A percentile compares a stretch with the other conserved stretches of the same genome.
Conservation (phyloP, 2,329 filamentous ascomycete genomes). For the Fusarium sacchari region DNA sequence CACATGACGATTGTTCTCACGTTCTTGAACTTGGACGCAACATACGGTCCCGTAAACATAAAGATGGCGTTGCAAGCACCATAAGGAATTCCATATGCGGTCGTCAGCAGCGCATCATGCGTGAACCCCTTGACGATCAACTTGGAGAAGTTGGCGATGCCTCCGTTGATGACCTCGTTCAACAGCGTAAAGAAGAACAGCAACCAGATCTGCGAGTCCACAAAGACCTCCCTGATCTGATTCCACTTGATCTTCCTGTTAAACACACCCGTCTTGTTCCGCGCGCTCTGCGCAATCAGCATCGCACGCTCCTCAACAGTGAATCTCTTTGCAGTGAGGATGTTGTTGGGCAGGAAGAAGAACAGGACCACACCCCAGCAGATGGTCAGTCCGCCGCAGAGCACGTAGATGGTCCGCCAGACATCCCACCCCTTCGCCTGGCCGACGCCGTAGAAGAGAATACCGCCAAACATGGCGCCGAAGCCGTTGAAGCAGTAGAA, state of each 20-base stretch:
- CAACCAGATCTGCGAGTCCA: conserved; percentile 63
- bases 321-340: conserved; percentile 49
- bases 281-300: conserved; percentile 70
- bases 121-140: conserved; percentile 61
- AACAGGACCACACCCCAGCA: conserved; percentile 59
- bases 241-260: conserved; percentile 60
- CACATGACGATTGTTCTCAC: conserved; percentile 63
- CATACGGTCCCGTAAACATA: conserved; percentile 62
- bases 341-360: conserved; percentile 58
- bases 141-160: conserved; percentile 67
- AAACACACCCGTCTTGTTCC: conserved; percentile 58
- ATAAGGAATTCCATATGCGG: conserved; percentile 63
- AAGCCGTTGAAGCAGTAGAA: conserved; percentile 57
- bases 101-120: conserved; percentile 51
- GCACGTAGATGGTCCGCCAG: conserved; percentile 65
- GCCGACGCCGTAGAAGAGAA: conserved; percentile 63
- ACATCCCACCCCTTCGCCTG: conserved; percentile 57
- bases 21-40: conserved; percentile 62
- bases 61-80: conserved; percentile 65
- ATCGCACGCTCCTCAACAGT: conserved; percentile 48
- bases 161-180: conserved; percentile 64
- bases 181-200: conserved; percentile 64
- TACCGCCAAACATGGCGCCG: conserved; percentile 55
- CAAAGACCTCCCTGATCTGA: conserved; percentile 60
- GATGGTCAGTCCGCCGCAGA: conserved; percentile 60